Evolutionary conservation across 2,329 filamentous ascomycete species (phyloP), one percentile per base, ranked within the genome.

Genomic region (Didymella pinodella): DNA sequence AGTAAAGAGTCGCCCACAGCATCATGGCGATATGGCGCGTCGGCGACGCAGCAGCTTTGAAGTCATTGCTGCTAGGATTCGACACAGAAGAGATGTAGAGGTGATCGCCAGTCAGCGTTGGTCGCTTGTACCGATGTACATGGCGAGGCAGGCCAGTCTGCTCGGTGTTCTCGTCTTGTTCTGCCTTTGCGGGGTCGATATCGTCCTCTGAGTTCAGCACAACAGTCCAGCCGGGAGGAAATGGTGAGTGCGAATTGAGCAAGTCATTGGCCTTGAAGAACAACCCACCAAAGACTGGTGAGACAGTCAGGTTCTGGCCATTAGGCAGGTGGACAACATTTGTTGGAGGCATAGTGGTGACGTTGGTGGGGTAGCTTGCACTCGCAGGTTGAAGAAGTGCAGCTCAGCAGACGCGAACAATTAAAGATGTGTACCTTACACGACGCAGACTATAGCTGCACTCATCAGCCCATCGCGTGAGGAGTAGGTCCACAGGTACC

Each of bases 21-120:
- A 97, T 96, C 91, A 97, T 93, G 65, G 94, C 94, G 60, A 97
- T 91, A 79, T 96, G 91, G 44, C 93, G 84, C 0, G 92, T 95
- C 0, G 92, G 92, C 62, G 92, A 96, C 14, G 84, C 87, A 1
- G 90, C 86, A 0, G 92, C 87, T 73, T 90, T 92, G 80, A 90
- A 96, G 48, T 97, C 92, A 73, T 80, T 86, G 75, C 83, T 90
- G 48, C 90, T 90, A 0, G 94, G 92, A 65, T 90, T 92, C 48
- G 92, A 94, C 63, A 97, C 93, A 61, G 91, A 94, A 4, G 93
- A 97, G 69, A 98, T 94, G 80, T 93, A 97, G 57, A 97, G 83
- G 68, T 87, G 88, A 77, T 98, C 94, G 74, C 88, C 86, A 31
- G 87, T 85, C 31, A 96, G 81, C 0, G 91, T 96, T 0, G 94